These are phyloP conservation scores for Diphasiastrum complanatum DNA, from an alignment of 83 land plant species.

Conservation along the genomic window DNA sequence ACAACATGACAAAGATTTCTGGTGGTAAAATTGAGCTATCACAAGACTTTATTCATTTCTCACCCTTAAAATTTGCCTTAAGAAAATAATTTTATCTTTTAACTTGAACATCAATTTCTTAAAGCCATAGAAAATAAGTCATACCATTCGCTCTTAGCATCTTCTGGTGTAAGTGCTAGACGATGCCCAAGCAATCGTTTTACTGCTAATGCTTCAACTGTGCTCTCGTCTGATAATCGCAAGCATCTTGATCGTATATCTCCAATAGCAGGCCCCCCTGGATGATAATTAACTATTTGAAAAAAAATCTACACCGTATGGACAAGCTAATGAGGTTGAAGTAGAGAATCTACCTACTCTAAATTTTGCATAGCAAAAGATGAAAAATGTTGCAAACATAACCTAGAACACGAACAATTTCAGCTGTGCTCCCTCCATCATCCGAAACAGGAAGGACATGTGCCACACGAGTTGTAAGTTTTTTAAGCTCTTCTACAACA, in stretches of 20 bases:
- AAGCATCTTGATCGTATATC: conserved; percentile 96
- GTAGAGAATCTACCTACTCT: too few species aligned
- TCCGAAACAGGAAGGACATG: conserved; percentile 99
- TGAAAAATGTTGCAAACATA: too few species aligned
- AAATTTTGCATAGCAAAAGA: too few species aligned
- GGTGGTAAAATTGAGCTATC: too few species aligned
- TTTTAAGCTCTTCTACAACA: conserved; percentile 91
- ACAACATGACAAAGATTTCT: too few species aligned
- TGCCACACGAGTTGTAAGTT: conserved; percentile 75
- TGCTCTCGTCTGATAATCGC: conserved; percentile 86
- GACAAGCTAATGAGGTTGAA: background rate
- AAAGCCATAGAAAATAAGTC: conserved; percentile 12
- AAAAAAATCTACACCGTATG: background rate
- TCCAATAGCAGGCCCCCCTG: conserved; percentile 99
- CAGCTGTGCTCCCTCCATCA: conserved; percentile 99
- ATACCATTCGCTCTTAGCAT: conserved; percentile 88
- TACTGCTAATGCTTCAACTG: conserved; percentile 88
- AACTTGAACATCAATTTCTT: conserved; percentile 12
- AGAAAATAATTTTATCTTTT: background rate
- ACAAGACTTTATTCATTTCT: background rate
- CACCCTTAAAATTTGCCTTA: background rate
- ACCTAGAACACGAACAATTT: conserved; percentile 99
- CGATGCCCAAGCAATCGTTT: conserved; percentile 88
- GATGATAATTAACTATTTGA: too few species aligned
- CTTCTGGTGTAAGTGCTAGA: conserved; percentile 48